Evolutionary conservation across 352 stramenopile species (phyloP).

Genomic region (Achlya hypogyna): DNA sequence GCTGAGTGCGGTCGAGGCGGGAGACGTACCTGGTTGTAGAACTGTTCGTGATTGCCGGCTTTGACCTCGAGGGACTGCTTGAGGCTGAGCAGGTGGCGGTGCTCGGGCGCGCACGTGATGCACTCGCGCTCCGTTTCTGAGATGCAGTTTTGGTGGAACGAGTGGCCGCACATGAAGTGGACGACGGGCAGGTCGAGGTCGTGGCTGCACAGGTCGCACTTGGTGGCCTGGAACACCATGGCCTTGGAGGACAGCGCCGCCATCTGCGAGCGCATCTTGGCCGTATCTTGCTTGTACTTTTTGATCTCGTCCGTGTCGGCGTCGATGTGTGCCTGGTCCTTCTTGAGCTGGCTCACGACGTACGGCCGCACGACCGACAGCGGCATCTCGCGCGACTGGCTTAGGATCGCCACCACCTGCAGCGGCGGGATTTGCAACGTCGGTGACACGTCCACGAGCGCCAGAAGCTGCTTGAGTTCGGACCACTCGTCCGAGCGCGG

Average conservation of each 20-base stretch:
- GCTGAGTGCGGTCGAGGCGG: background rate
- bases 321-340: conserved; percentile 73
- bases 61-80: conserved; percentile 84
- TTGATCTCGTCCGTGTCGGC: conserved; percentile 83
- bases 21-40: conserved; percentile 69
- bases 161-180: conserved; percentile 88
- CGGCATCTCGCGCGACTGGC: conserved; percentile 68
- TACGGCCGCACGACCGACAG: conserved; percentile 80
- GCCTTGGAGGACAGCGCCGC: conserved; percentile 68
- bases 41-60: conserved; percentile 86
- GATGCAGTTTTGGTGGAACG: conserved; percentile 85
- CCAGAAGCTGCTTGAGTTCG: conserved; percentile 67
- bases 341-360: conserved; percentile 72
- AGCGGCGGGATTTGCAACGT: conserved; percentile 70
- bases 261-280: conserved; percentile 88
- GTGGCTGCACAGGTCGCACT: conserved; percentile 84
- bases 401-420: conserved; percentile 79
- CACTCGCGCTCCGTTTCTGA: conserved; percentile 84
- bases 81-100: conserved; percentile 74
- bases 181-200: conserved; percentile 85
- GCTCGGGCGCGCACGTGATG: conserved; percentile 81
- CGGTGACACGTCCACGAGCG: conserved; percentile 55
- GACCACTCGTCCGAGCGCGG: conserved; percentile 60
- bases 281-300: conserved; percentile 76
- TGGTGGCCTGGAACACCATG: conserved; percentile 85